Evolutionary conservation across 495 filamentous ascomycete genomes (phyloP).

Genomic region (Friedmanniomyces simplex): DNA sequence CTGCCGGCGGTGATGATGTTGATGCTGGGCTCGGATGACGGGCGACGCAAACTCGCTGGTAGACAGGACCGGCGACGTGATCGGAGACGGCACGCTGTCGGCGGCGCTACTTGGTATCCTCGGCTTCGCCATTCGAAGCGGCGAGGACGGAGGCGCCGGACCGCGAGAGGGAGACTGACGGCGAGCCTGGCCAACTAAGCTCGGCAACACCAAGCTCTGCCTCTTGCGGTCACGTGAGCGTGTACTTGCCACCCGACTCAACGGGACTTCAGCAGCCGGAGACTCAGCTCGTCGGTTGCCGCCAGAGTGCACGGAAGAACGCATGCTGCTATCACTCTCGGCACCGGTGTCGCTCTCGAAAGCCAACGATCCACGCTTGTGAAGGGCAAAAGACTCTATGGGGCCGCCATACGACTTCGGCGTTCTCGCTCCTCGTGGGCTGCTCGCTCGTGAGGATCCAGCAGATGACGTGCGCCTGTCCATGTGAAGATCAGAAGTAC

Average conservation of each 20-base stretch:
- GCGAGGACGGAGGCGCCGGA: slow-evolving; percentile 65
- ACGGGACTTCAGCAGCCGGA: slow-evolving; percentile 72
- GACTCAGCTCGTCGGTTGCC: slow-evolving; percentile 62
- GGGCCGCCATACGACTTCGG: slow-evolving; percentile 36
- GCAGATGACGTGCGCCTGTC: slow-evolving; percentile 46
- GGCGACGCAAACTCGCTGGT: slow-evolving; percentile 72
- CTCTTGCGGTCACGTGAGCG: slow-evolving; percentile 64
- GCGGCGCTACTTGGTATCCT: slow-evolving; percentile 56
- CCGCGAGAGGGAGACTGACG: slow-evolving; percentile 73
- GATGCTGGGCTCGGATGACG: slow-evolving; percentile 39
- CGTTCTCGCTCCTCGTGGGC: slow-evolving; percentile 73
- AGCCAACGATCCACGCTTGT: slow-evolving; percentile 60
- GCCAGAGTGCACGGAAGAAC: slow-evolving; percentile 54
- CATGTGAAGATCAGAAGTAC: slow-evolving; percentile 34
- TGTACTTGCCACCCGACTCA: slow-evolving; percentile 53
- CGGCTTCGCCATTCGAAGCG: slow-evolving; percentile 76
- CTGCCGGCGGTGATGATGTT: slow-evolving; percentile 69
- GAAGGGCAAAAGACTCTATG: not conserved
- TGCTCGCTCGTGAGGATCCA: slow-evolving; percentile 69
- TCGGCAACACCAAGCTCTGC: slow-evolving; percentile 68
- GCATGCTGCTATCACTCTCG: slow-evolving; percentile 76
- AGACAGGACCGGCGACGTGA: slow-evolving; percentile 77
- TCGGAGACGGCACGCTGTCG: slow-evolving; percentile 72
- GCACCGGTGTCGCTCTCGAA: slow-evolving; percentile 68
- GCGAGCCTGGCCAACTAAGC: slow-evolving; percentile 54